Percentiles rank a stretch among this genome's conserved stretches.
These are phyloP conservation scores for Scytalidium sp. DNA, from an alignment of 2,329 filamentous ascomycete species.

Conservation along the genomic window DNA sequence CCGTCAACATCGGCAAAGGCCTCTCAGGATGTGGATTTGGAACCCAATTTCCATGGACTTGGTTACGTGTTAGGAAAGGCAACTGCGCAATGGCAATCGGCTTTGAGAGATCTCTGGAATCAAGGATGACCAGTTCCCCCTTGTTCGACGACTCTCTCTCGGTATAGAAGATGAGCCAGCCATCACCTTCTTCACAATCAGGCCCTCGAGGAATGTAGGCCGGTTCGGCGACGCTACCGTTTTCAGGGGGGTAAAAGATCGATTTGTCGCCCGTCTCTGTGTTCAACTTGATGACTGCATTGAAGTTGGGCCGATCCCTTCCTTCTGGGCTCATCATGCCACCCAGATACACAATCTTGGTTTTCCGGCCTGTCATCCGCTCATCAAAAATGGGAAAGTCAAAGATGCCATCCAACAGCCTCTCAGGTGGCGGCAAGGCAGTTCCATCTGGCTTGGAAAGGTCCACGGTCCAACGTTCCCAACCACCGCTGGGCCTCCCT, in stretches of 20 bases:
- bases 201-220: neutral
- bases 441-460: no score
- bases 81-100: neutral
- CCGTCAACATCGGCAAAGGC: no score
- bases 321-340: neutral
- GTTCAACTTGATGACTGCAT: neutral
- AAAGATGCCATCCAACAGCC: no score
- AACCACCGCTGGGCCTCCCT: no score
- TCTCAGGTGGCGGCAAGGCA: no score
- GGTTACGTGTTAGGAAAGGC: neutral
- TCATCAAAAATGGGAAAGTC: no score
- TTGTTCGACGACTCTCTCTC: neutral
- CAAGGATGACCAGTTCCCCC: neutral
- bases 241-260: neutral
- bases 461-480: no score
- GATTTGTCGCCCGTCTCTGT: neutral
- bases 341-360: neutral
- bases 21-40: no score
- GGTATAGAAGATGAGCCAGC: neutral
- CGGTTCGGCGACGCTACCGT: neutral
- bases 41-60: neutral
- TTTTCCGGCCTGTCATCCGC: neutral
- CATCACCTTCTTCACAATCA: neutral
- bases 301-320: no score
- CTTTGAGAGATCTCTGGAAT: neutral